These are phyloP conservation scores for Poronia punctata DNA, from an alignment of 495 filamentous ascomycete genomes.

Conservation along the genomic window DNA sequence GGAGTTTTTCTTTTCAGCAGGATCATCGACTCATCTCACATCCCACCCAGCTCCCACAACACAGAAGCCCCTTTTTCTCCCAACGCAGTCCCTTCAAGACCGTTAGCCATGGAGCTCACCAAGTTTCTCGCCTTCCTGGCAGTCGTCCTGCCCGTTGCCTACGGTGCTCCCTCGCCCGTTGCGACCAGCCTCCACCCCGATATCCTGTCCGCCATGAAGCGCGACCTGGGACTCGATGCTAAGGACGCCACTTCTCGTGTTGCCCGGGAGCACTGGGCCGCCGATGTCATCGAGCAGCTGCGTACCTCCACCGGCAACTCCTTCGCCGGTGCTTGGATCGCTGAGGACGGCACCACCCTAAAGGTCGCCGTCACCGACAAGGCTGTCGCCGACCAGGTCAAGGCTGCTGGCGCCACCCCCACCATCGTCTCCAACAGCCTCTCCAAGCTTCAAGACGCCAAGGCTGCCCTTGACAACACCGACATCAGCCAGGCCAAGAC, in stretches of 20 bases:
- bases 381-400: conserved; percentile 17
- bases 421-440: conserved; percentile 17
- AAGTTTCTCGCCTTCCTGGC: conserved; percentile 22
- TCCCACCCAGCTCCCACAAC: conserved; percentile 14
- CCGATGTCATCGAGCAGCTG: conserved; percentile 19
- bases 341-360: conserved; percentile 18
- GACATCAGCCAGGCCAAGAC: conserved; percentile 21
- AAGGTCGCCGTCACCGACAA: conserved; percentile 18
- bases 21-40: conserved; percentile 17
- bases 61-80: conserved; percentile 12
- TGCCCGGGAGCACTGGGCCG: conserved; percentile 15
- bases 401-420: conserved; percentile 19
- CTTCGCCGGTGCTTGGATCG: conserved; percentile 21
- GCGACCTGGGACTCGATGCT: conserved; percentile 20
- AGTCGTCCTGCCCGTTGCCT: conserved; percentile 20
- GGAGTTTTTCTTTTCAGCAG: conserved; percentile 20
- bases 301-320: conserved; percentile 15
- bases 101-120: conserved; percentile 21
- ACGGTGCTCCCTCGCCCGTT: conserved; percentile 19
- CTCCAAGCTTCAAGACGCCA: conserved; percentile 22
- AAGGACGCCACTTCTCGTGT: conserved; percentile 20
- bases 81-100: conserved; percentile 14
- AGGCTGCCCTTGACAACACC: conserved; percentile 18
- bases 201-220: conserved; percentile 24
- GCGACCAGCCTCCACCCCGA: conserved; percentile 20